These are phyloP conservation scores for Aspergillus jensenii DNA, from an alignment of 2,329 filamentous ascomycete species.

Conservation along the genomic window DNA sequence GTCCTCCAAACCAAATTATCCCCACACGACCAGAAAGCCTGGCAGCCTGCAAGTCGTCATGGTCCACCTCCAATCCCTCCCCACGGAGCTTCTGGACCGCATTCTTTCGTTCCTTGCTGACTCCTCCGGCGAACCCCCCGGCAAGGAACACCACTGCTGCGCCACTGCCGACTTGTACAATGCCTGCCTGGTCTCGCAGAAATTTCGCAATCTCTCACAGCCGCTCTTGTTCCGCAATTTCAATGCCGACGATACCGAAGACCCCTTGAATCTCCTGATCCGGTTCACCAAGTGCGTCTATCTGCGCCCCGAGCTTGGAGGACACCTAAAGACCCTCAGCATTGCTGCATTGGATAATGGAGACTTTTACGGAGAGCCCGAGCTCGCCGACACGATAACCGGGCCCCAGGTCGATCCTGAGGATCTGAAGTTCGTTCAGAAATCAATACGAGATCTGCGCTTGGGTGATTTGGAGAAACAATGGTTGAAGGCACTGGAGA, in stretches of 20 bases:
- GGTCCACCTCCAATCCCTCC: conserved; percentile 19
- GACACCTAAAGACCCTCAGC: conserved; percentile 14
- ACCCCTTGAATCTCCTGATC: not conserved
- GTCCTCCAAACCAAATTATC: not conserved
- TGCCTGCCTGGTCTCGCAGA: conserved; percentile 22
- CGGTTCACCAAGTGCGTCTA: conserved; percentile 16
- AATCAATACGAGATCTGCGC: conserved; percentile 10
- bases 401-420: not conserved
- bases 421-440: conserved; percentile 9
- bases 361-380: not conserved
- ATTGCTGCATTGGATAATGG: not conserved
- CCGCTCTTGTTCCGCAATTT: conserved; percentile 23
- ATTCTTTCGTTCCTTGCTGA: conserved; percentile 15
- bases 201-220: conserved; percentile 21
- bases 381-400: not conserved
- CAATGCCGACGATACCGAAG: conserved; percentile 9
- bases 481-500: conserved; percentile 16
- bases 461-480: conserved; percentile 14
- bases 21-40: too few relatives aligned
- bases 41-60: conserved; percentile 7
- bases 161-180: conserved; percentile 9
- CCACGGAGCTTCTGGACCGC: conserved; percentile 19
- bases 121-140: not conserved
- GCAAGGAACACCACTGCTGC: not conserved
- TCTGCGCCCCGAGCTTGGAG: conserved; percentile 19